Conservation (phyloP, 257 asterid species). For the Craterostigma plantagineum region DNA sequence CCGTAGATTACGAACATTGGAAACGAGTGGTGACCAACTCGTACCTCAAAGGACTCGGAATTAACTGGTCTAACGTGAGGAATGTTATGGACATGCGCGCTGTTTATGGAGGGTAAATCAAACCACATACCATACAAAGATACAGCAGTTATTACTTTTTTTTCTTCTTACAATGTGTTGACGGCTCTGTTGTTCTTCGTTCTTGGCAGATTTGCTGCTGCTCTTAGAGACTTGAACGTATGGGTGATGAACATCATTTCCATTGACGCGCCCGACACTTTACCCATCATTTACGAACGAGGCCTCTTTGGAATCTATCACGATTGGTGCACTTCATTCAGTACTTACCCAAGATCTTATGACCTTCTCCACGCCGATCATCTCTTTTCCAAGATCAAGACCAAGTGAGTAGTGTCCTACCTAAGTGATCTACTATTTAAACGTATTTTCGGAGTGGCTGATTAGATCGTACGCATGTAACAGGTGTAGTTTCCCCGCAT, state of each 20-base stretch:
- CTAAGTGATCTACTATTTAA: background rate
- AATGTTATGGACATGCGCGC: slow-evolving; percentile 98
- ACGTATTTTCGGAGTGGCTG: no score
- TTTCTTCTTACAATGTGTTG: background rate
- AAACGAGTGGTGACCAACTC: slow-evolving; percentile 73
- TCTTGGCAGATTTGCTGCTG: slow-evolving; percentile 94
- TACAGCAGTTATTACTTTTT: background rate
- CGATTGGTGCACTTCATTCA: slow-evolving; percentile 96
- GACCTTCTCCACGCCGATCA: slow-evolving; percentile 98
- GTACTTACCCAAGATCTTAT: slow-evolving; percentile 84
- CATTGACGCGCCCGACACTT: slow-evolving; percentile 82
- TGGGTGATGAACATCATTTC: slow-evolving; percentile 89
- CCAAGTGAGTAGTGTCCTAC: slow-evolving; percentile 24
- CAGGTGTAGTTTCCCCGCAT: slow-evolving; percentile 56
- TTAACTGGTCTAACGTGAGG: slow-evolving; percentile 83
- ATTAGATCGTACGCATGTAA: background rate
- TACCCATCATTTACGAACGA: slow-evolving; percentile 71
- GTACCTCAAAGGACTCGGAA: slow-evolving; percentile 65
- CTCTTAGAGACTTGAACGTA: slow-evolving; percentile 58
- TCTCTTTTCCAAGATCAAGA: slow-evolving; percentile 71
- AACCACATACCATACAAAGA: no score
- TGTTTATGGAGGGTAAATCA: slow-evolving; percentile 87
- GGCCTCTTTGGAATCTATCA: slow-evolving; percentile 89
- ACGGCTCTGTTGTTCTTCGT: slow-evolving; percentile 5
- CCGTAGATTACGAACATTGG: slow-evolving; percentile 75